These are phyloP conservation scores for Eragrostis nindensis DNA, from an alignment of 176 grass and related monocot species.

Conservation along the genomic window DNA sequence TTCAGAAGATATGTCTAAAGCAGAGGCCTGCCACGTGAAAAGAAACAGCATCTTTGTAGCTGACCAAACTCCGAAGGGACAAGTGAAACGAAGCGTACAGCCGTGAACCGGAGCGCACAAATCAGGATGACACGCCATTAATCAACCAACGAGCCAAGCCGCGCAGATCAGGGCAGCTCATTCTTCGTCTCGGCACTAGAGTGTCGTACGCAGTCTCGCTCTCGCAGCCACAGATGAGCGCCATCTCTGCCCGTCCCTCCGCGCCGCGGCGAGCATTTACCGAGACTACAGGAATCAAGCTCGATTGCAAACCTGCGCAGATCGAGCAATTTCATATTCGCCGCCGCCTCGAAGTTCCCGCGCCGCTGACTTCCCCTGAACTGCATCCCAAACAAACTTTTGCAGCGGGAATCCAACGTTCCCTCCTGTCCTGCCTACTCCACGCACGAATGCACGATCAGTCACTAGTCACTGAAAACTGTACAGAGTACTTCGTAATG, in stretches of 20 bases:
- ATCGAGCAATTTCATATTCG: constrained; percentile 20
- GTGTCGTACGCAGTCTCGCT: no score
- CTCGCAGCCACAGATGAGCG: background rate
- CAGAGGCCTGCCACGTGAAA: no score
- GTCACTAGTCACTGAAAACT: no score
- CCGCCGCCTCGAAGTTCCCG: background rate
- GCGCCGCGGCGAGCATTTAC: background rate
- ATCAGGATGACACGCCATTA: no score
- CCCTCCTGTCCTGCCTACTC: background rate
- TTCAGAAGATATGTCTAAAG: no score
- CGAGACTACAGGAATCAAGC: background rate
- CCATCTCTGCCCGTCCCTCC: background rate
- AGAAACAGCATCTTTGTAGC: no score
- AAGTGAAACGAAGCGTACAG: no score
- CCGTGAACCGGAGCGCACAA: no score
- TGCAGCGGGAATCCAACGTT: background rate
- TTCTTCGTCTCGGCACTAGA: no score
- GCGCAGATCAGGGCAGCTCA: background rate
- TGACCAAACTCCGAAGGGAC: no score
- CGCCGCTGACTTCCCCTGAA: background rate
- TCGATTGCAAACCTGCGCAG: background rate
- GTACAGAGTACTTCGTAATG: no score
- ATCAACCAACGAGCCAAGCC: background rate
- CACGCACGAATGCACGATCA: no score
- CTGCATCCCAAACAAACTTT: background rate